Conservation (phyloP, 106 monocot species). For the Dendrobium officinale region DNA sequence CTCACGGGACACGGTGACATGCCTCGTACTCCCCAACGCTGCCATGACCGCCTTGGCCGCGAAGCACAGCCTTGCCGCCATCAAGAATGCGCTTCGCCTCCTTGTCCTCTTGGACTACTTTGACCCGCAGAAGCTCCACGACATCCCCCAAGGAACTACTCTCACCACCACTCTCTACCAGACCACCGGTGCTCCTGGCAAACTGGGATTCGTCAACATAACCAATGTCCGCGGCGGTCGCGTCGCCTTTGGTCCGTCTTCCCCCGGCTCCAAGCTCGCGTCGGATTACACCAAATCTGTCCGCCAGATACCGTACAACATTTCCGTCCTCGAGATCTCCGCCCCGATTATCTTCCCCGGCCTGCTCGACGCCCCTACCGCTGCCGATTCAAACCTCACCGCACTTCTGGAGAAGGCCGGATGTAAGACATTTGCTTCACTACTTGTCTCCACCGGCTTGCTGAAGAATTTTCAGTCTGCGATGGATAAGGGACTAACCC, state of each 20-base stretch:
- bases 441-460: conserved; percentile 63
- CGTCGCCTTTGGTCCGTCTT: conserved; percentile 60
- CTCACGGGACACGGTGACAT: conserved; percentile 70
- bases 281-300: conserved; percentile 61
- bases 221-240: conserved; percentile 64
- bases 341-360: conserved; percentile 78
- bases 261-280: conserved; percentile 49
- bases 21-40: conserved; percentile 63
- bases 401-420: conserved; percentile 82
- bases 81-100: conserved; percentile 85
- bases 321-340: conserved; percentile 79
- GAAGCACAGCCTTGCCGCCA: conserved; percentile 47
- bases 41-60: conserved; percentile 57
- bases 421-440: conserved; percentile 72
- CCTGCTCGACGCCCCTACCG: conserved; percentile 56
- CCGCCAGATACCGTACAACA: conserved; percentile 63
- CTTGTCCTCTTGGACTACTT: conserved; percentile 88
- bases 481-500: conserved; percentile 68
- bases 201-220: conserved; percentile 80
- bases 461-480: conserved; percentile 69
- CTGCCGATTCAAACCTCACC: conserved; percentile 56
- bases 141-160: conserved; percentile 48
- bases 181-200: conserved; percentile 66
- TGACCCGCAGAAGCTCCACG: conserved; percentile 76
- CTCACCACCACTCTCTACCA: conserved; percentile 71